Base-by-base conservation (phyloP, 306 rosid genomes). In the Acmispon strigosus region DNA sequence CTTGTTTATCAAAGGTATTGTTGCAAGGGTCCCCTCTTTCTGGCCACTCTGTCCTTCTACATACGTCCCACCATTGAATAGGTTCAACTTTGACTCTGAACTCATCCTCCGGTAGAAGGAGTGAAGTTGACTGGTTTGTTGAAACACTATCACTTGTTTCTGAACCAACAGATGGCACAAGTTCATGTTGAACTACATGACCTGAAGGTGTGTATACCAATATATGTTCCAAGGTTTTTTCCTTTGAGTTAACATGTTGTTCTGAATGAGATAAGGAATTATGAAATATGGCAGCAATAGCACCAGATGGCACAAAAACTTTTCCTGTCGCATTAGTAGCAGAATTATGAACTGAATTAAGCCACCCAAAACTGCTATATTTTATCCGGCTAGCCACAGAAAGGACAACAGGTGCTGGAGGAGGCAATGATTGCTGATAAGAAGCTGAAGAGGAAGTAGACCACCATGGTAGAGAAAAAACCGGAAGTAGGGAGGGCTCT, bases 51-150 rank as follows among this genome's bases (percentile, higher is more conserved):
- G 85, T 79, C 80, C 96, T 83, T 85, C 98, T 87, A 69, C 98
- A 92, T 13, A 86, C 98, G 27, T 92, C 98, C 98, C 95, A 89
- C 96, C 98, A 89, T 58, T 89, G 96, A 82, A 89, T 84, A 52
- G 98, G 96, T 62, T 92, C 96, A 76, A 92, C 95, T 82, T 92
- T 89, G 48, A 92, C 91, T 76, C 90, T 81, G 76, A 92, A 78
- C 60, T 88, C 96, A 71, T 87, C 96, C 63, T 92, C 98, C 72
- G 83, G 92, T 81, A 78, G 86, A 77, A 81, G 20, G 66, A 62
- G 22, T 1, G 94, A 83, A 82, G 84, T 75, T 72, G 90, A 70
- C 43, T 78, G 88, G 72, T 79, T 70, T 78, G 70, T 66, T 6
- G 74, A 55, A 70, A 84, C 80, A 57, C 60, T 74, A 54, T 81